Evolutionary conservation across 1,139 yeast genomes (phyloP).

Genomic region (Entelexis sorbosivorans): DNA sequence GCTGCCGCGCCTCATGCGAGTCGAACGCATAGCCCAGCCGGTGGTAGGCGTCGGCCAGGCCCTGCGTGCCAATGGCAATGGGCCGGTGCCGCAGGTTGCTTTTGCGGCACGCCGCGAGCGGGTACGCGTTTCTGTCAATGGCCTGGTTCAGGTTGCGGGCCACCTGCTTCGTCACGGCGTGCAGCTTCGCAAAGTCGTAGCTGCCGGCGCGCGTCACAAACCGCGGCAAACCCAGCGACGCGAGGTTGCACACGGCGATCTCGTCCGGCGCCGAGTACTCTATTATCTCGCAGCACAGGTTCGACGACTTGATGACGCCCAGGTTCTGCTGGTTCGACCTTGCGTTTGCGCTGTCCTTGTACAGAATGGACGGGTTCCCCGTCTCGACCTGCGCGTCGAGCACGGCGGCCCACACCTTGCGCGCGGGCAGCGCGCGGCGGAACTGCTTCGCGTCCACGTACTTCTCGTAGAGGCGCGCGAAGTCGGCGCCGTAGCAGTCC

Average conservation of each 20-base stretch:
- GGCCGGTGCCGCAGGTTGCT: conserved; percentile 74
- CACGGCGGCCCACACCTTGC: conserved; percentile 65
- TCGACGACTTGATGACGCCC: conserved; percentile 70
- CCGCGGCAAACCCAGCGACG: conserved; percentile 64
- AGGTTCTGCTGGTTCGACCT: conserved; percentile 69
- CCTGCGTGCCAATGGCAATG: conserved; percentile 80
- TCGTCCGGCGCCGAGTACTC: conserved; percentile 69
- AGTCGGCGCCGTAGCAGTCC: conserved; percentile 61
- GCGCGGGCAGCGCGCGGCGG: conserved; percentile 52
- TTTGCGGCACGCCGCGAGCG: conserved; percentile 52
- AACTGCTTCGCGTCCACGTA: conserved; percentile 56
- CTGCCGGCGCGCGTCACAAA: conserved; percentile 38
- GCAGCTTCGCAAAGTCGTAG: conserved; percentile 61
- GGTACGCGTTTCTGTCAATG: conserved; percentile 68
- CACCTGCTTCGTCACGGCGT: conserved; percentile 58
- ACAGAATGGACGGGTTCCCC: conserved; percentile 73
- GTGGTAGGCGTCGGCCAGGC: conserved; percentile 73
- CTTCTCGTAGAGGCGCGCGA: conserved; percentile 47
- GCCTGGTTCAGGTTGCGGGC: conserved; percentile 61
- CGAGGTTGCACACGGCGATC: conserved; percentile 75
- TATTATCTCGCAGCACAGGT: conserved; percentile 72
- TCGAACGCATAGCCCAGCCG: conserved; percentile 68
- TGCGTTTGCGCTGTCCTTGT: conserved; percentile 68
- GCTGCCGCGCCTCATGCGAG: conserved; percentile 52
- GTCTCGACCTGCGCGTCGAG: conserved; percentile 74